These are phyloP conservation scores for Globisporangium apiculatum DNA, from an alignment of 352 stramenopile genomes.

Conservation along the genomic window DNA sequence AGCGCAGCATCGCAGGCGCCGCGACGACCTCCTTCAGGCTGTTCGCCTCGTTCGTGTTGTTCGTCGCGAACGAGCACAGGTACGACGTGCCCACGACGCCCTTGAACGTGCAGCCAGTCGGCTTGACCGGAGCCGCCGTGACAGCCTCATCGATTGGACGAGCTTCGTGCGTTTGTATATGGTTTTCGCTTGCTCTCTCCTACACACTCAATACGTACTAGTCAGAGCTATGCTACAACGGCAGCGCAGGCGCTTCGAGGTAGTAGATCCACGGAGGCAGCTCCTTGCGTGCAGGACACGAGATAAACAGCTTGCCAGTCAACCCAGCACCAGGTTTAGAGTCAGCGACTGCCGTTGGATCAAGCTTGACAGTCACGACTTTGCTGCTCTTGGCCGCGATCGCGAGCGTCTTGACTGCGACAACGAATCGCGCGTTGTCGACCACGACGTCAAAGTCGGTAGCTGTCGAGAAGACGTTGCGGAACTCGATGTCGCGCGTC, in stretches of 20 bases:
- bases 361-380: slow-evolving; percentile 51
- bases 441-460: slow-evolving; percentile 74
- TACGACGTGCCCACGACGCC: too few species aligned
- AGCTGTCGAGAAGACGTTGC: slow-evolving; percentile 81
- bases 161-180: too few species aligned
- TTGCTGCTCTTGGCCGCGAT: slow-evolving; percentile 68
- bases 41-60: too few species aligned
- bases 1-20: too few species aligned
- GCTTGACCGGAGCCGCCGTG: too few species aligned
- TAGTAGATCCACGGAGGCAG: slow-evolving; percentile 88
- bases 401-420: slow-evolving; percentile 45
- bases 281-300: slow-evolving; percentile 57
- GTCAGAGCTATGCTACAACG: background rate
- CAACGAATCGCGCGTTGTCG: slow-evolving; percentile 68
- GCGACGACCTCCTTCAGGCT: too few species aligned
- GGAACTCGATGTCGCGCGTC: slow-evolving; percentile 79
- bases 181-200: too few species aligned
- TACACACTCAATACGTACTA: too few species aligned
- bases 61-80: too few species aligned
- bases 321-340: too few species aligned
- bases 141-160: too few species aligned
- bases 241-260: slow-evolving; percentile 31
- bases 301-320: slow-evolving; percentile 75
- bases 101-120: too few species aligned
- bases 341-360: slow-evolving; percentile 10